Base-by-base conservation (phyloP, 257 asterid species). In the Plantago major region DNA sequence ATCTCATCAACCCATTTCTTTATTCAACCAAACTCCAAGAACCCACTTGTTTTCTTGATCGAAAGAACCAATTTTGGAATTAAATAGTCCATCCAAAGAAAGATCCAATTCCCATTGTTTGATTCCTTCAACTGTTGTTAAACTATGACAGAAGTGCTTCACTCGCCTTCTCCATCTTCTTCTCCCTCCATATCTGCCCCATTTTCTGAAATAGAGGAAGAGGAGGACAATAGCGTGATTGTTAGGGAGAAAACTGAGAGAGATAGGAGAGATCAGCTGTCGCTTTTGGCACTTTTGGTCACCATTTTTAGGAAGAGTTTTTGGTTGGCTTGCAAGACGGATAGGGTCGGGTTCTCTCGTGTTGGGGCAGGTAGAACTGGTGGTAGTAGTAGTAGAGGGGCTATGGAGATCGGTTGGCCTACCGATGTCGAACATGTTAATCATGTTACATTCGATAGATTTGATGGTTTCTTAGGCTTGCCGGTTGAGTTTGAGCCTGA, bases 401-500 rank as follows among this genome's bases (percentile, higher is more conserved):
- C 14, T 37, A 64, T 64, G 68, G 68, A 64, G 30, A 52, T 64
- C 42, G 68, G 68, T 42, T 64, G 68, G 68, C 85, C 85, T 46
- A 70, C 83, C 42, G 78, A 82, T 74, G 89, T 82, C 6, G 73
- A 82, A 55, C 89, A 82, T 74, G 84, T 82, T 53, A 79, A 85
- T 59, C 89, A 82, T 67, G 89, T 82, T 43, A 82, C 85, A 15
- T 82, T 82, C 60, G 89, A 82, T 69, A 62, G 85, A 2, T 79
- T 82, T 73, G 68, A 79, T 72, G 89, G 89, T 12, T 82, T 82
- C 64, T 81, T 82, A 61, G 89, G 89, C 16, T 82, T 82, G 16
- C 89, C 89, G 59, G 83, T 74, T 70, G 89, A 82, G 74, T 79
- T 82, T 67, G 89, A 82, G 72, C 89, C 89, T 16, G 83, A 82